Evolutionary conservation across 768 basidiomycete species (phyloP).

Genomic region (Mrakia gelida): DNA sequence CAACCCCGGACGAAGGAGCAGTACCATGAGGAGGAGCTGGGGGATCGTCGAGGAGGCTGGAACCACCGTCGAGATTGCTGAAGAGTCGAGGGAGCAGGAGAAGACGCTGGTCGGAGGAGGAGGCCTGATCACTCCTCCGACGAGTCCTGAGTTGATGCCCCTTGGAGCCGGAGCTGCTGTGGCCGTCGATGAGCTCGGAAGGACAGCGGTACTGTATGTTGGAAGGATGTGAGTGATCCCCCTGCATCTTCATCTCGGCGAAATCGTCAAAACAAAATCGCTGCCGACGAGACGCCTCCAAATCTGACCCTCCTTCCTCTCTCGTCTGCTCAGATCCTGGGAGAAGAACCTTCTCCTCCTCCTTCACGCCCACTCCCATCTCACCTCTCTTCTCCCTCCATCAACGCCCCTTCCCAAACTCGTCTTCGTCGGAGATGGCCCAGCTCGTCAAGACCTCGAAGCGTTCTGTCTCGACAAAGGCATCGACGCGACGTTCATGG

Average conservation of each 20-base stretch:
- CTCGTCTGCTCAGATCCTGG: slow-evolving; percentile 40
- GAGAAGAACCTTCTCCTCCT: slow-evolving; percentile 51
- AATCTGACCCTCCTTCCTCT: background rate
- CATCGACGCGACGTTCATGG: slow-evolving; percentile 46
- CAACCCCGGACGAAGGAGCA: slow-evolving; percentile 41
- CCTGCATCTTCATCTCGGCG: background rate
- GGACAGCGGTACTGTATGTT: slow-evolving; percentile 45
- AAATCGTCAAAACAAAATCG: too few species aligned
- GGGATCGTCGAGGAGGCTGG: slow-evolving; percentile 29
- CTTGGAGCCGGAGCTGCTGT: background rate
- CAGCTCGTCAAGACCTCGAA: slow-evolving; percentile 45
- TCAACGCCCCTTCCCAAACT: slow-evolving; percentile 39
- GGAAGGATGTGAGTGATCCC: slow-evolving; percentile 43
- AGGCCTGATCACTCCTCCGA: slow-evolving; percentile 16
- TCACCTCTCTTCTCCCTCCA: slow-evolving; percentile 37
- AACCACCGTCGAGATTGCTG: slow-evolving; percentile 31
- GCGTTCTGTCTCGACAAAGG: slow-evolving; percentile 39
- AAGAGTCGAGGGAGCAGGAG: slow-evolving; percentile 33
- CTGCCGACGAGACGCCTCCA: too few species aligned
- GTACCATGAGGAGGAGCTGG: slow-evolving; percentile 41
- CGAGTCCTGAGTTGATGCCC: slow-evolving; percentile 20
- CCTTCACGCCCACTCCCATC: slow-evolving; percentile 44
- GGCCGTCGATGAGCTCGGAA: background rate
- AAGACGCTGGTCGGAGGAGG: background rate
- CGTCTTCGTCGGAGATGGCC: slow-evolving; percentile 50